phyloP scores from a whole-genome alignment of 2,329 filamentous ascomycete species.

The Pseudogymnoascus sp. region DNA sequence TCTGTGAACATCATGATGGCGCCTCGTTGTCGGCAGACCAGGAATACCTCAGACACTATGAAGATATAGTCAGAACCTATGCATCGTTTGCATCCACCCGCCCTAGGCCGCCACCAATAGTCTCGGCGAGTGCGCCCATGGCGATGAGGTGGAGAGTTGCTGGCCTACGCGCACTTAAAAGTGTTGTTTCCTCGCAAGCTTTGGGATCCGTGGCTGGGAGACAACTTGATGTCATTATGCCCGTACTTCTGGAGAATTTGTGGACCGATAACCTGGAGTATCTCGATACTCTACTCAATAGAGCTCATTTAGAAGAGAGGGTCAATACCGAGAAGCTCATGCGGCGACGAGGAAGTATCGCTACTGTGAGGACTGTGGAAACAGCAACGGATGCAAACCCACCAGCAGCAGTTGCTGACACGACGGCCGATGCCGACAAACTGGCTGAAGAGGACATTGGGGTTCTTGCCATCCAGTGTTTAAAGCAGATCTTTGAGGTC shows the following conservation, averaged over 20 bases:
- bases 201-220: slow-evolving; percentile 66
- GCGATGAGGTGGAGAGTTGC: slow-evolving; percentile 69
- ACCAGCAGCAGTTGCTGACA: slow-evolving; percentile 68
- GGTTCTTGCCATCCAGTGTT: slow-evolving; percentile 72
- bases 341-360: slow-evolving; percentile 66
- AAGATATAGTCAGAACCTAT: slow-evolving; percentile 72
- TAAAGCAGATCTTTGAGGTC: slow-evolving; percentile 76
- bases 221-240: slow-evolving; percentile 71
- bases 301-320: slow-evolving; percentile 60
- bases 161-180: slow-evolving; percentile 70
- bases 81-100: slow-evolving; percentile 68
- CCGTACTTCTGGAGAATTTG: slow-evolving; percentile 78
- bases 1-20: slow-evolving; percentile 82
- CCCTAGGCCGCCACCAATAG: slow-evolving; percentile 39
- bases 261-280: slow-evolving; percentile 66
- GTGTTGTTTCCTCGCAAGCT: slow-evolving; percentile 70
- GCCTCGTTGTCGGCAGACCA: slow-evolving; percentile 80
- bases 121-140: slow-evolving; percentile 58
- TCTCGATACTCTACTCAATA: slow-evolving; percentile 58
- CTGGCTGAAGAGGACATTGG: slow-evolving; percentile 84
- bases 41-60: slow-evolving; percentile 72
- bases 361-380: slow-evolving; percentile 66
- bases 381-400: slow-evolving; percentile 54
- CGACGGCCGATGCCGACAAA: slow-evolving; percentile 79
- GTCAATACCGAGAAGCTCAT: slow-evolving; percentile 54